phyloP scores from a whole-genome alignment of 345 rosid species.

The Syzygium aqueum region DNA sequence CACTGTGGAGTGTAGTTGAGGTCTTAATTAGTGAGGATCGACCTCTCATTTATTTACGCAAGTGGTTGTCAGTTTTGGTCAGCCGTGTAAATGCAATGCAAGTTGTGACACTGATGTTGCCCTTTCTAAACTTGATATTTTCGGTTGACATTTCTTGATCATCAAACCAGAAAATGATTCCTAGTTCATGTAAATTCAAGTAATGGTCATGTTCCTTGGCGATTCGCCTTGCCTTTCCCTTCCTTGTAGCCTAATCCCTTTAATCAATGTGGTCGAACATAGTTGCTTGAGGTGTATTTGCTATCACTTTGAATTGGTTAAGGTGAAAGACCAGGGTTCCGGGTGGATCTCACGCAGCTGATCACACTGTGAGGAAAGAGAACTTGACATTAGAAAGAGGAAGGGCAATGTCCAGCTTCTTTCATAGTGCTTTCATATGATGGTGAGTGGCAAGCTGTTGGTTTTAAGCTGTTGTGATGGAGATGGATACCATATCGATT shows the following conservation, averaged over 20 bases:
- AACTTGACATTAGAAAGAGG: neutral
- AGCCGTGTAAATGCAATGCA: neutral
- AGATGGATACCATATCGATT: neutral
- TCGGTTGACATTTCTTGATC: neutral
- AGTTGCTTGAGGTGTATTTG: neutral
- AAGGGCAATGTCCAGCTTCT: no score
- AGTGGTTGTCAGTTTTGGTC: neutral
- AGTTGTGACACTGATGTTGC: neutral
- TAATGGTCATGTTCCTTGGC: neutral
- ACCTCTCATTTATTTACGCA: neutral
- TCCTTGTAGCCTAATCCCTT: neutral
- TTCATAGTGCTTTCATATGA: no score
- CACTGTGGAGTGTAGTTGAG: neutral
- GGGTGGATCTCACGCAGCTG: neutral
- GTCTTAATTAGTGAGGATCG: neutral
- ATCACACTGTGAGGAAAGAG: neutral
- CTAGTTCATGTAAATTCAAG: neutral
- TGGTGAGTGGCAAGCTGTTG: no score
- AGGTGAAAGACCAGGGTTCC: neutral
- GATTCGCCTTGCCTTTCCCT: no score
- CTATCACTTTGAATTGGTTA: neutral
- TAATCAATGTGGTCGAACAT: neutral
- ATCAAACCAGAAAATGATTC: neutral
- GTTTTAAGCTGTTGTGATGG: neutral
- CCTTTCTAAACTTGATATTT: neutral